Evolutionary conservation across 768 basidiomycete genomes (phyloP).

Genomic region (Calvatia gigantea): DNA sequence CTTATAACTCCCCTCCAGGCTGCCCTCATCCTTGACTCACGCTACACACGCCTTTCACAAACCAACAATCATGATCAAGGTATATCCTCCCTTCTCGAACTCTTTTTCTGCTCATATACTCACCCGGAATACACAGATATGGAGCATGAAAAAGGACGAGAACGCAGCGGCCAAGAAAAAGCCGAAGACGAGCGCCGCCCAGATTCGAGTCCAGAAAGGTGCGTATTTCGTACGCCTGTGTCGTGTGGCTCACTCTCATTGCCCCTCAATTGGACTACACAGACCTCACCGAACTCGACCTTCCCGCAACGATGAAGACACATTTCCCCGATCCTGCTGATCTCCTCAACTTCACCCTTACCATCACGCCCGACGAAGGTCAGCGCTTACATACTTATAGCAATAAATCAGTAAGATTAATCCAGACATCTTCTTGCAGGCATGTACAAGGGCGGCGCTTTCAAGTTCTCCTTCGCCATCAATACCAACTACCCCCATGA

Average conservation of each 20-base stretch:
- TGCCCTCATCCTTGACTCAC: conserved; percentile 33
- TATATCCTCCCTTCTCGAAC: conserved; percentile 14
- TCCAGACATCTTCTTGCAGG: conserved; percentile 42
- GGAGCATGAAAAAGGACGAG: conserved; percentile 99
- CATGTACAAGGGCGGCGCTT: conserved; percentile 97
- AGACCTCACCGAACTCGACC: conserved; percentile 97
- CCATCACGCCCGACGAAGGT: conserved; percentile 98
- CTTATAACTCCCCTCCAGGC: conserved; percentile 19
- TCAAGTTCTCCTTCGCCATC: conserved; percentile 93
- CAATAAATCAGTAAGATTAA: not conserved
- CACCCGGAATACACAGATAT: conserved; percentile 59
- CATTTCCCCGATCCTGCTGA: conserved; percentile 89
- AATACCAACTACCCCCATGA: conserved; percentile 99
- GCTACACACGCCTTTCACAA: conserved; percentile 23
- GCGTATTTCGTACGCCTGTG: conserved; percentile 16
- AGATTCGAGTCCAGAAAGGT: conserved; percentile 99
- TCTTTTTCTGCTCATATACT: not conserved
- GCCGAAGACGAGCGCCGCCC: conserved; percentile 97
- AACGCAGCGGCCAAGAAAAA: conserved; percentile 96
- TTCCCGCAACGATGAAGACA: conserved; percentile 95
- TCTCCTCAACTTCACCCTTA: conserved; percentile 94
- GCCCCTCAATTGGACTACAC: not conserved
- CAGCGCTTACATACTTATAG: conserved; percentile 19
- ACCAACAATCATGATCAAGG: conserved; percentile 45
- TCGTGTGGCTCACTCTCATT: not conserved